Evolutionary conservation across 2,329 filamentous ascomycete genomes (phyloP), one percentile per base, ranked within the genome.

Genomic region (Calonectria pseudoturangicola): DNA sequence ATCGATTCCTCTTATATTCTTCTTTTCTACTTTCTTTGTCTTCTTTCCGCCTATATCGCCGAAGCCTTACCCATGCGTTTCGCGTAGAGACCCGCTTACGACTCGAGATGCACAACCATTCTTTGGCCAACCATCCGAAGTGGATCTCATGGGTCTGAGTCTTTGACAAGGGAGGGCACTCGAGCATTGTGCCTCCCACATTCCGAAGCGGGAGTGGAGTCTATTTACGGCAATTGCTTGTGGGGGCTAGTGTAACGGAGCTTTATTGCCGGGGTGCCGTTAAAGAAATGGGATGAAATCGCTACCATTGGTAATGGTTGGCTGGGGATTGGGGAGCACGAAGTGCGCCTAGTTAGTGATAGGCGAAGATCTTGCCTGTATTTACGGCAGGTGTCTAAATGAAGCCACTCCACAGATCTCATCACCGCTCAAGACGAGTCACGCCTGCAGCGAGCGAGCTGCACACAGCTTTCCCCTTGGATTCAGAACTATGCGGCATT

Each of bases 61-160:
- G 33, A 39, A 28, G 54, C 15, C 54, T 16, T 60, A 39, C 13
- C 54, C 39, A 60, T 60, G 2, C 7, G 54, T 41, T 60, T 60
- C 54, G 16, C 13, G 36, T 16, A 41, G 12, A 21, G n/a, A 60
- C 13, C 18, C 33, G 54, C 33, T 60, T 27, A 60, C 54, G 54
- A 60, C 13, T 60, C 54, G 9, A 41, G 13, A 9, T 27, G 33
- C 54, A 39, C 33, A 60, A 60, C 54, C 54, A 60, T 60, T 27
- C 33, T 30, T 41, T 41, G 6, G 27, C 28, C 18, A 36, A 60
- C 36, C 10, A 21, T 28, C 8, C 6, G 4, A 21, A 28, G 54
- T 60, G 54, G 54, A 58, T 58, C 54, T 39, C 54, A 13, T 58
- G 28, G 13, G 12, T 58, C 33, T 3, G 54, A 21, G 6, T 58